Base-by-base conservation (phyloP, 2,329 filamentous ascomycete species). In the Mariannaea sp. region DNA sequence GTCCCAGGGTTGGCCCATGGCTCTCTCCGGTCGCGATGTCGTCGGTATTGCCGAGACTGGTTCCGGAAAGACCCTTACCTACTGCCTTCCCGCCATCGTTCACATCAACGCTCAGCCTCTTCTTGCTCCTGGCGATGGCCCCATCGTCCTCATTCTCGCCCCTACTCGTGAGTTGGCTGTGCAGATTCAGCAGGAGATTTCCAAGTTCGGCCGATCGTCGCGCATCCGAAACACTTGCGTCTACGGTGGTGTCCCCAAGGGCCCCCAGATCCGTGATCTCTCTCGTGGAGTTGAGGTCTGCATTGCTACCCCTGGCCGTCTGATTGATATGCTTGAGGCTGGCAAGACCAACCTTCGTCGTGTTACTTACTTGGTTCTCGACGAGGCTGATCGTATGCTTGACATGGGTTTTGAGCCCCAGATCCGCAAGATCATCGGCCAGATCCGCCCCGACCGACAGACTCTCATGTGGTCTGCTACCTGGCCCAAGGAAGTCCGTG, bases 371-470 rank as follows among this genome's bases (percentile, higher is more conserved):
- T 82, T 99, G 53, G 94, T 97, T 64, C 92, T 99, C 60, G 94
- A 99, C 69, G 94, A 99, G 80, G 94, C 94, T 73, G 94, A 99
- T 78, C 93, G 94, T 71, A 99, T 99, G 94, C 83, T 99, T 73
- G 94, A 99, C 79, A 99, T 99, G 94, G 94, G 94, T 85, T 97
- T 99, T 78, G 94, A 99, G 79, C 94, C 94, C 64, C 94, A 97
- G 75, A 97, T 99, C 69, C 91, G 94, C 80, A 97, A 97, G 81
- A 97, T 99, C 64, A 92, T 99, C 65, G 84, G 89, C 60, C 94
- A 99, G 79, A 97, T 97, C 75, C 91, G 94, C 66, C 94, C 94
- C 48, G 94, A 99, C 73, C 88, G 94, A 82, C 94, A 99, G 76
- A 99, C 94, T 59, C 94, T 94, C 81, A 96, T 99, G 92, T 99